Percentiles rank a stretch among this genome's conserved stretches.
These are phyloP conservation scores for Quambalaria eucalypti DNA, from an alignment of 1,284 basidiomycete species.

Conservation along the genomic window DNA sequence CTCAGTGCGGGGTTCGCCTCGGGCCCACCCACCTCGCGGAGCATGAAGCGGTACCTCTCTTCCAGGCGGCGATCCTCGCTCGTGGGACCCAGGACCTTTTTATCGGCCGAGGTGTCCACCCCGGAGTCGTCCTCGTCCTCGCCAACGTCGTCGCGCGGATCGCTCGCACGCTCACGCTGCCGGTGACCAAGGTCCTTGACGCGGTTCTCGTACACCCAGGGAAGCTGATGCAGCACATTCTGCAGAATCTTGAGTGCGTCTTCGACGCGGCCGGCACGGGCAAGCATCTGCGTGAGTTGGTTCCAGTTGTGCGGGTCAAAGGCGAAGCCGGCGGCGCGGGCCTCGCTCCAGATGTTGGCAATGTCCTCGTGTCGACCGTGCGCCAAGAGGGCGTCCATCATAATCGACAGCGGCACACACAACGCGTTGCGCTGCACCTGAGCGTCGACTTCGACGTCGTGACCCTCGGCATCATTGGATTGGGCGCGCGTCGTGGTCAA, in stretches of 20 bases:
- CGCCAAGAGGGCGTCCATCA: conserved; percentile 57
- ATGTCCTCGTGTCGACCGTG: conserved; percentile 59
- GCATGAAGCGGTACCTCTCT: too few species aligned
- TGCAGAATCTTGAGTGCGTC: conserved; percentile 78
- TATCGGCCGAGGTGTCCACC: background rate
- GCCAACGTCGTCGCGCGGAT: background rate
- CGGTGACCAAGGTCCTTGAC: background rate
- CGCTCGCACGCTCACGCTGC: background rate
- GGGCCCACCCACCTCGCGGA: too few species aligned
- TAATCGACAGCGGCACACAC: conserved; percentile 72
- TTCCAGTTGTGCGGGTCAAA: conserved; percentile 94
- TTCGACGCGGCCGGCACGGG: conserved; percentile 67
- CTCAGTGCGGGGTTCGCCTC: too few species aligned
- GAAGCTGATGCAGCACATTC: conserved; percentile 54
- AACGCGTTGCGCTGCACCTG: conserved; percentile 54
- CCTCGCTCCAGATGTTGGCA: conserved; percentile 60
- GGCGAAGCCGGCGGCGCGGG: conserved; percentile 62
- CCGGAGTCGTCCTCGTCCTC: background rate
- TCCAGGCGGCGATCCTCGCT: too few species aligned
- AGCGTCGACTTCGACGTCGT: background rate
- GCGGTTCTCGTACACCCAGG: background rate
- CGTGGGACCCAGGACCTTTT: too few species aligned
- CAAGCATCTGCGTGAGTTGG: conserved; percentile 64
- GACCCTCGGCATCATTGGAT: background rate
- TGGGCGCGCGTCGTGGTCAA: conserved; percentile 4